A percentile compares a stretch with the other conserved stretches of the same genome.
Evolutionary conservation across 345 rosid species (phyloP).

Genomic region (Cardamine resedifolia): DNA sequence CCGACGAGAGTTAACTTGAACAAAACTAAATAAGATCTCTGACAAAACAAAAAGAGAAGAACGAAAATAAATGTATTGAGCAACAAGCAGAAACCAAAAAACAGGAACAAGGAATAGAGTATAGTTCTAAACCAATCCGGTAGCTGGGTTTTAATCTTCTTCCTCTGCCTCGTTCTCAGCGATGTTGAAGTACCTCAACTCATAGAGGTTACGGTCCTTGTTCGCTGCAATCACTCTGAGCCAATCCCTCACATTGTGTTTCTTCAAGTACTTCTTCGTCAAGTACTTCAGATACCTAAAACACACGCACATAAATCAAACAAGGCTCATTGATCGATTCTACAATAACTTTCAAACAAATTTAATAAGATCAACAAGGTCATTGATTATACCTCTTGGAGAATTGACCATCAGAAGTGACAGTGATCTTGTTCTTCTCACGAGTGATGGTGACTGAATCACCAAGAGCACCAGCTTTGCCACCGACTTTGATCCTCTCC

Average conservation of each 20-base stretch:
- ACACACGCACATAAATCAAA: neutral
- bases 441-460: slow-evolving; percentile 56
- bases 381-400: slow-evolving; percentile 60
- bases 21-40: slow-evolving; percentile 30
- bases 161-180: slow-evolving; percentile 95
- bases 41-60: neutral
- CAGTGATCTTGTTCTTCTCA: slow-evolving; percentile 67
- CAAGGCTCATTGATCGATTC: neutral
- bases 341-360: neutral
- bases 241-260: slow-evolving; percentile 95
- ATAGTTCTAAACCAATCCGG: slow-evolving; percentile 10
- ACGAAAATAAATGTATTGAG: slow-evolving; percentile 18
- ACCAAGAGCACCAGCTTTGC: slow-evolving; percentile 77
- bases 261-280: slow-evolving; percentile 91
- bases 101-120: neutral
- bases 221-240: slow-evolving; percentile 85
- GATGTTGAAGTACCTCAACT: slow-evolving; percentile 91
- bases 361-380: neutral
- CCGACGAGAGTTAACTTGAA: slow-evolving; percentile 16
- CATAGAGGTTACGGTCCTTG: slow-evolving; percentile 83
- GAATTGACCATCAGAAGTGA: slow-evolving; percentile 69
- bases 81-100: slow-evolving; percentile 24
- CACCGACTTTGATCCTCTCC: slow-evolving; percentile 82
- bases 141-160: slow-evolving; percentile 52
- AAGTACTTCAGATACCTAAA: slow-evolving; percentile 80